phyloP scores from a whole-genome alignment of 306 rosid genomes.

The Malus sieversii region DNA sequence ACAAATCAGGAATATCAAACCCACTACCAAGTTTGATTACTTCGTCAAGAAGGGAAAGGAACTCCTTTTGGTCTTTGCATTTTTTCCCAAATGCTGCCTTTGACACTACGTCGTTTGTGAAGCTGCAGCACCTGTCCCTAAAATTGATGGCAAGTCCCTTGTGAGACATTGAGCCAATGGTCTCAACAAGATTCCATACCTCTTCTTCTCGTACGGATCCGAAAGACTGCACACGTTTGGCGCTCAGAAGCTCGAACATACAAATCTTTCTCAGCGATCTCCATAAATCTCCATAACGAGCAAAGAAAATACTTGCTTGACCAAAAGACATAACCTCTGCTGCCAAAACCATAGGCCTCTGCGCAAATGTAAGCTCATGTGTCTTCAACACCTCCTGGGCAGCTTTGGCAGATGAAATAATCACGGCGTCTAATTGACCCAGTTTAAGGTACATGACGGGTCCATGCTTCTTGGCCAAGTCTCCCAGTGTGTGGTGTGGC shows the following conservation, averaged over 20 bases:
- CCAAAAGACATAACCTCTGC: background rate
- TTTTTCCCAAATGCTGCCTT: constrained; percentile 19
- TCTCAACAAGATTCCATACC: background rate
- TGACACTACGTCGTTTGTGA: background rate
- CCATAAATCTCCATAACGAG: constrained; percentile 20
- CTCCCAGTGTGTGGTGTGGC: background rate
- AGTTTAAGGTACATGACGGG: constrained; percentile 2
- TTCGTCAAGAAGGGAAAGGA: background rate
- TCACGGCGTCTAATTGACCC: background rate
- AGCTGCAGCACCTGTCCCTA: background rate
- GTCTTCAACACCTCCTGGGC: background rate
- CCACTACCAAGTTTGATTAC: background rate
- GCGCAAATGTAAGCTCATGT: constrained; percentile 2
- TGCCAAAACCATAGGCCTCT: background rate
- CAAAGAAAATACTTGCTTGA: background rate
- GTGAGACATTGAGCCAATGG: background rate
- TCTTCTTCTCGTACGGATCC: constrained; percentile 15
- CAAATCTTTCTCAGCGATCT: constrained; percentile 9
- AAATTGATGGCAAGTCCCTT: background rate
- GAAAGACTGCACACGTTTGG: constrained; percentile 9
- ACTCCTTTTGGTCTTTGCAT: constrained; percentile 8
- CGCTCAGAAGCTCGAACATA: background rate
- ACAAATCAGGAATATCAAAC: constrained; percentile 1
- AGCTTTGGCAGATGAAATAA: background rate
- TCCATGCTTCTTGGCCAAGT: background rate